Evolutionary conservation across 441 rosid species (phyloP).

Genomic region (Populus hybrid): DNA sequence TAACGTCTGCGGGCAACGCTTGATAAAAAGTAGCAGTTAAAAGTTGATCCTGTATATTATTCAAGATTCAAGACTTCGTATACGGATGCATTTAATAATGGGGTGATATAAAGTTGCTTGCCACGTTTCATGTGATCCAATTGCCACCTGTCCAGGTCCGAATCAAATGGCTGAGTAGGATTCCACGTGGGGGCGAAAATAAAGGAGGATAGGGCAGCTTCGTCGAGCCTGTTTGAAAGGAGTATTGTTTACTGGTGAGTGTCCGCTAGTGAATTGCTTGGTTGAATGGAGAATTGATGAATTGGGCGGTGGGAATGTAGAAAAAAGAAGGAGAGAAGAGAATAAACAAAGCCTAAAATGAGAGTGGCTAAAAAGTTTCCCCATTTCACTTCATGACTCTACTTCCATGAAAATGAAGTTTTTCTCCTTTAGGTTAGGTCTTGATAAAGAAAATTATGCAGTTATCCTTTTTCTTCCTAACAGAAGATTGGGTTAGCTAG

Average conservation of each 20-base stretch:
- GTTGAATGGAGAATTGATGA: constrained; percentile 5
- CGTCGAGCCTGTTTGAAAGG: no score
- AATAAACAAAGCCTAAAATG: background rate
- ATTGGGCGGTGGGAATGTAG: constrained; percentile 31
- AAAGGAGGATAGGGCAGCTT: background rate
- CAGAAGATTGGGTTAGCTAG: background rate
- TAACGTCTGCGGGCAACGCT: background rate
- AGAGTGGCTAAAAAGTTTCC: no score
- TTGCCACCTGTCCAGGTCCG: background rate
- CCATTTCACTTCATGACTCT: background rate
- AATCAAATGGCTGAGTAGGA: background rate
- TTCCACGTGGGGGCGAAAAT: constrained; percentile 12
- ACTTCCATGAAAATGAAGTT: constrained; percentile 9
- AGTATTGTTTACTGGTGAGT: background rate
- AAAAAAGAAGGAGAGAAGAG: background rate
- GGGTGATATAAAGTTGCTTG: constrained; percentile 2
- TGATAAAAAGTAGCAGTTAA: constrained; percentile 2
- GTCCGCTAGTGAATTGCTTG: constrained; percentile 15
- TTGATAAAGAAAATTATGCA: background rate
- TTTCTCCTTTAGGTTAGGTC: background rate
- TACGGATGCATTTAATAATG: background rate
- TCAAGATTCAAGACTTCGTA: background rate
- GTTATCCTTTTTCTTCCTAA: background rate
- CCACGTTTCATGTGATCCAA: constrained; percentile 16
- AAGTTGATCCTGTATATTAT: background rate